These are phyloP conservation scores for Aspergillus sp. DNA, from an alignment of 2,329 filamentous ascomycete genomes.

Conservation along the genomic window DNA sequence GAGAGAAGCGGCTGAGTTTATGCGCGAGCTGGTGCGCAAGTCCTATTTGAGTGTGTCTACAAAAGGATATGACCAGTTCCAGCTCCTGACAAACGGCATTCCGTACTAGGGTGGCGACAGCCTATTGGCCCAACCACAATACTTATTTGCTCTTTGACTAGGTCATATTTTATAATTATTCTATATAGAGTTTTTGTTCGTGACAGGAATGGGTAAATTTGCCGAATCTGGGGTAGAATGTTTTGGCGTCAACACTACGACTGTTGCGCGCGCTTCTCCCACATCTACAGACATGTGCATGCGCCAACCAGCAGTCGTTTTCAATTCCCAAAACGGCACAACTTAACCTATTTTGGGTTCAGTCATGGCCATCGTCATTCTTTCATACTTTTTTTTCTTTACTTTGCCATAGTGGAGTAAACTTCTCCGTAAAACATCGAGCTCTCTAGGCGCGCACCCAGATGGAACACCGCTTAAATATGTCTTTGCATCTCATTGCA, in stretches of 20 bases:
- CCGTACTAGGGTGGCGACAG: constrained; percentile 63
- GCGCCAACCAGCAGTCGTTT: neutral
- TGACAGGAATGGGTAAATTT: neutral
- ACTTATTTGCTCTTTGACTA: too few species aligned
- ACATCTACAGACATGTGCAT: neutral
- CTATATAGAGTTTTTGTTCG: neutral
- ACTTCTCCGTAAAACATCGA: neutral
- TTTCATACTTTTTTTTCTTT: neutral
- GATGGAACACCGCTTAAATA: neutral
- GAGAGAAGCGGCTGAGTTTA: constrained; percentile 90
- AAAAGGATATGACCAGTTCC: constrained; percentile 96
- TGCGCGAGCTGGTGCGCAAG: constrained; percentile 84
- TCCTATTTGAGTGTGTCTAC: constrained; percentile 90
- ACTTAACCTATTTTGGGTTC: neutral
- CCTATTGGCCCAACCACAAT: too few species aligned
- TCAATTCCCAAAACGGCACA: neutral
- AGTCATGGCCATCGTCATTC: neutral
- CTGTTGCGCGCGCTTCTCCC: neutral
- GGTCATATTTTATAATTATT: too few species aligned
- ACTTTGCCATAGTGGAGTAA: neutral
- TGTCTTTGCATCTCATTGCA: neutral
- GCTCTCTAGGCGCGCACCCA: neutral
- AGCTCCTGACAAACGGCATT: constrained; percentile 94
- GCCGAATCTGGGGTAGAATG: neutral
- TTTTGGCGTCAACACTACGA: neutral